These are phyloP conservation scores for Hypoxylon sp. DNA, from an alignment of 2,329 filamentous ascomycete genomes.

Conservation along the genomic window DNA sequence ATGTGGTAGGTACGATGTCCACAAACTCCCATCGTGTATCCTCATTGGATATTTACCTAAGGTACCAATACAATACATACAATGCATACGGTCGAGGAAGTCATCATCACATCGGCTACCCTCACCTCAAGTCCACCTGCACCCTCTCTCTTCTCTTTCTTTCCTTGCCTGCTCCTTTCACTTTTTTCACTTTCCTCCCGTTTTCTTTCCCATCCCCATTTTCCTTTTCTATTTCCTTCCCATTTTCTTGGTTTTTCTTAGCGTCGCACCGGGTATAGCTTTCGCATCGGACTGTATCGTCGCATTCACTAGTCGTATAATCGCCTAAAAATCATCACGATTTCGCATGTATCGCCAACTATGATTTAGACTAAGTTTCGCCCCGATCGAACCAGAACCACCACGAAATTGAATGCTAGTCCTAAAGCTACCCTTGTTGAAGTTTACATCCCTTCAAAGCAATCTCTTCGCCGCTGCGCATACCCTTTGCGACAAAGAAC, in stretches of 20 bases:
- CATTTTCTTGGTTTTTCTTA: conserved; percentile 30
- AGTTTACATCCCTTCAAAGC: conserved; percentile 39
- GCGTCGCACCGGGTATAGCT: conserved; percentile 37
- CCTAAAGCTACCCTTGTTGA: conserved; percentile 35
- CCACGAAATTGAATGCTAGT: conserved; percentile 32
- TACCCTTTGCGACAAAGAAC: conserved; percentile 49
- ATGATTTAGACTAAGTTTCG: conserved; percentile 47
- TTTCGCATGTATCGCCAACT: conserved; percentile 43
- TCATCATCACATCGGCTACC: conserved; percentile 41
- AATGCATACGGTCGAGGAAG: conserved; percentile 36
- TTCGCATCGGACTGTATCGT: conserved; percentile 29
- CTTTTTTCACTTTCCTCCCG: conserved; percentile 24
- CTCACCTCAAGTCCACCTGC: conserved; percentile 33
- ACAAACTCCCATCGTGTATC: conserved; percentile 18
- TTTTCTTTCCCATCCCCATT: conserved; percentile 20
- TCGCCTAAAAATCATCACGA: conserved; percentile 25
- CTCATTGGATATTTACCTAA: conserved; percentile 35
- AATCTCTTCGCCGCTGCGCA: conserved; percentile 37
- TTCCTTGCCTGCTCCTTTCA: conserved; percentile 33
- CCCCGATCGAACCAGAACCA: conserved; percentile 35
- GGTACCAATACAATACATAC: conserved; percentile 41
- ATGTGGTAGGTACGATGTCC: conserved; percentile 22
- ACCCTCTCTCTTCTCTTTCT: conserved; percentile 23
- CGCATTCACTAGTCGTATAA: conserved; percentile 38
- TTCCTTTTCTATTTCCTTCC: conserved; percentile 29